Base-by-base conservation (phyloP, 1,139 yeast species). In the Yamadazyma blattariae region DNA sequence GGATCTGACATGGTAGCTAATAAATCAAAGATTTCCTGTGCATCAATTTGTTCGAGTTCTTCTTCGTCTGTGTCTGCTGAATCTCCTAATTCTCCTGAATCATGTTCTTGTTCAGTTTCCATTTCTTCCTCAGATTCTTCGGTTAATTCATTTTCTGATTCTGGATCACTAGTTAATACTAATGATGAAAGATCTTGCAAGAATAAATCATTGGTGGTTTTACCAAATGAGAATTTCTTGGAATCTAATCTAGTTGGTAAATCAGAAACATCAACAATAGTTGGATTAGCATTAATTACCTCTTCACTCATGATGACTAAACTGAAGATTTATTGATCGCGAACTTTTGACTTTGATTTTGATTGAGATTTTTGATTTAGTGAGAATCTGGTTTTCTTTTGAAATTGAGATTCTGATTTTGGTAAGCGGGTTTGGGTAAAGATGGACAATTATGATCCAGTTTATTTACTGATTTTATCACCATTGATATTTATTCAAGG, bases 1-100 rank as follows among this genome's bases (percentile, higher is more conserved):
- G 99, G 99, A 56, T 94, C 99, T 0, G 95, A 86, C 17, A 94
- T 92, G 19, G 87, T 74, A 2, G 97, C 79, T 5, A 92, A 87
- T 37, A 92, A 68, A 44, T 70, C 87, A 41, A 67, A 74, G 10
- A 71, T 70, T 39, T 69, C 76, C 44, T 70, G 76, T 6, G 89
- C 61, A 54, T 92, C 98, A 28, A 92, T 79, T 0, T 55, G 67
- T 17, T 56, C 60, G 19, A 50, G 57, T 3, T 39, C 52, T 3
- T 39, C 38, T 10, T 25, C 32, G 11, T 31, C 5, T n/a, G 14
- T 23, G 11, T 21, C 24, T 11, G 11, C 24, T 6, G 5, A 7
- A 7, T 16, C 39, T n/a, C n/a, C n/a, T n/a, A n/a, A n/a, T n/a
- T n/a, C n/a, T n/a, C n/a, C n/a, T n/a, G n/a, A n/a, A 13, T 37